These are phyloP conservation scores for Colletotrichum cordylinicola DNA, from an alignment of 2,329 filamentous ascomycete species.

Conservation along the genomic window DNA sequence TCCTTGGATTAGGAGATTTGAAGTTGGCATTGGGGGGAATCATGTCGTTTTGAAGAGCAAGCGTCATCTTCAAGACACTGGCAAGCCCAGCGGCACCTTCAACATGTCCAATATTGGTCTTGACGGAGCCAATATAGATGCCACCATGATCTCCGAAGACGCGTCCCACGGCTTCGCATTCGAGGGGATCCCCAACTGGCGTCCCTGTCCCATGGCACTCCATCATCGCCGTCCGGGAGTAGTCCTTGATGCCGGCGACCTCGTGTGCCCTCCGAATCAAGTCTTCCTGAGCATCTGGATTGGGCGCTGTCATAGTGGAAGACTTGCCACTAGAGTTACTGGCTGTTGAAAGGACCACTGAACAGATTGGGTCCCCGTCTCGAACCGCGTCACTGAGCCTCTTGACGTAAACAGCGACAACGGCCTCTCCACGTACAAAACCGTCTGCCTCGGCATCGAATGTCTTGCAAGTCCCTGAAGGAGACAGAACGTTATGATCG, in stretches of 20 bases:
- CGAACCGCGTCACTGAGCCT: conserved; percentile 41
- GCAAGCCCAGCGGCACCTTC: conserved; percentile 38
- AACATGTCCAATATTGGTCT: conserved; percentile 42
- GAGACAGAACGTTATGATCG: conserved; percentile 30
- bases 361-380: conserved; percentile 41
- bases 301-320: conserved; percentile 43
- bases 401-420: conserved; percentile 44
- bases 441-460: conserved; percentile 49
- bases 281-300: conserved; percentile 26
- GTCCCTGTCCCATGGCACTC: conserved; percentile 55
- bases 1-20: conserved; percentile 16
- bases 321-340: conserved; percentile 40
- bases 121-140: conserved; percentile 33
- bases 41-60: conserved; percentile 24
- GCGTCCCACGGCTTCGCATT: conserved; percentile 37
- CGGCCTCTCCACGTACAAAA: conserved; percentile 46
- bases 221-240: conserved; percentile 30
- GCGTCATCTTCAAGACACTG: conserved; percentile 35
- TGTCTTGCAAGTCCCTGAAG: conserved; percentile 29
- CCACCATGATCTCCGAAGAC: conserved; percentile 33
- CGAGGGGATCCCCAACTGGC: conserved; percentile 45
- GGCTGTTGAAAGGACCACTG: conserved; percentile 32
- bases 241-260: conserved; percentile 18
- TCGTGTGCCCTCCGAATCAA: conserved; percentile 32
- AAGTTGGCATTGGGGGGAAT: conserved; percentile 22